Evolutionary conservation across 306 rosid genomes (phyloP), one percentile per base, ranked within the genome.

Genomic region (Biancaea sappan): DNA sequence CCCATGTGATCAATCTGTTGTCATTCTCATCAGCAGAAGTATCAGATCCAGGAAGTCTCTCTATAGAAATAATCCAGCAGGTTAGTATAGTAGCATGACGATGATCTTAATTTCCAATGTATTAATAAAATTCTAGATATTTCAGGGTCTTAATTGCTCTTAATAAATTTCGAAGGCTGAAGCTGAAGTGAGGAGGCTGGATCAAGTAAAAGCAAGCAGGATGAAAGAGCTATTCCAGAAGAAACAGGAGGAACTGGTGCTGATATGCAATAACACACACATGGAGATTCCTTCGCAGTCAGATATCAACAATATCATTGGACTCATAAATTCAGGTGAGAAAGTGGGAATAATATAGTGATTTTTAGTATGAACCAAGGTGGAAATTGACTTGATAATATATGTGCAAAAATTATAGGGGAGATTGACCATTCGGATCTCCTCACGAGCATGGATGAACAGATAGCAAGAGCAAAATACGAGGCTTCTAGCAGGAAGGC

Each of bases 401-500:
- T n/a, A 76, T 75, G 59, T 56, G 51, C 57, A 63, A 94, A 32
- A 94, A 32, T 60, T 18, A 60, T 76, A 94, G 99, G 99, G 86
- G 99, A 92, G 91, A 85, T 92, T 80, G 99, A 90, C 80, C 91
- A 90, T 72, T 92, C 96, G 35, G 77, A 90, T 92, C 98, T 95
- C 78, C 97, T 95, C 83, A 59, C 66, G 77, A 95, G 96, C 86
- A 88, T 95, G 97, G 98, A 89, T 69, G 85, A 89, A 83, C 90
- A 87, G 72, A 89, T 89, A 81, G 63, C 78, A 72, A 86, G 78
- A 81, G 91, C 94, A 26, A 87, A 71, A 72, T 88, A 89, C 41
- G 94, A 89, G 76, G 91, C 94, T 28, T 85, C 32, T 38, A 89
- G 91, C 84, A 84, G 91, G 82, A 87, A 73, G 82, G 65, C 79